Conservation (phyloP, 768 basidiomycete species). For the Suillus alpinus region DNA sequence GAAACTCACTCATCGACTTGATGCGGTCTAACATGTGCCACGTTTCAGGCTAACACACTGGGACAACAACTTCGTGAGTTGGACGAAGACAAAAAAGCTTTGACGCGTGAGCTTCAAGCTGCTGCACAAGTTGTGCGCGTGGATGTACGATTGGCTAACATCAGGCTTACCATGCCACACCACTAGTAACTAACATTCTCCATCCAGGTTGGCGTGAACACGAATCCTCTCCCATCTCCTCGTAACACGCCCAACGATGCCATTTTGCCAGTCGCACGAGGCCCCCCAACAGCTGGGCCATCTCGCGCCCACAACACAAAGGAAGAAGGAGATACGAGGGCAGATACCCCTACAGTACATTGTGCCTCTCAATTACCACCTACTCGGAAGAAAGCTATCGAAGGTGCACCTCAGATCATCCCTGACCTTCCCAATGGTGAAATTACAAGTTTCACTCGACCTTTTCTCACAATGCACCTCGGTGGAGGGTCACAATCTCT, state of each 20-base stretch:
- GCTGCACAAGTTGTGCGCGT: neutral
- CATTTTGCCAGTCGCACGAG: neutral
- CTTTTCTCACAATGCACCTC: neutral
- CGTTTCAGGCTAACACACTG: neutral
- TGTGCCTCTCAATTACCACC: neutral
- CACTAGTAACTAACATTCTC: neutral
- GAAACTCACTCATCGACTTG: neutral
- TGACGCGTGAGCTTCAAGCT: neutral
- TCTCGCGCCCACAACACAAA: neutral
- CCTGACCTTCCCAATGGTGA: conserved; percentile 3
- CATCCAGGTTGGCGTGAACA: neutral
- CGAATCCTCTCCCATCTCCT: neutral
- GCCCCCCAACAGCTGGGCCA: neutral
- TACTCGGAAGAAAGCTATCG: neutral
- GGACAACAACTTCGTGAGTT: neutral
- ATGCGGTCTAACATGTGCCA: neutral
- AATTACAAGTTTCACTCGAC: neutral
- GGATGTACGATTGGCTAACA: neutral
- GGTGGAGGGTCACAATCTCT: conserved; percentile 6
- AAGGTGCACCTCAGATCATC: neutral
- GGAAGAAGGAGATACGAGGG: neutral
- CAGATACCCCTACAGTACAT: neutral
- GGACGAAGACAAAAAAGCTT: neutral
- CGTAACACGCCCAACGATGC: too few relatives aligned
- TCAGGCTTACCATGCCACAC: neutral